Conservation (phyloP, 2,329 filamentous ascomycete species). For the Alternaria sp. region DNA sequence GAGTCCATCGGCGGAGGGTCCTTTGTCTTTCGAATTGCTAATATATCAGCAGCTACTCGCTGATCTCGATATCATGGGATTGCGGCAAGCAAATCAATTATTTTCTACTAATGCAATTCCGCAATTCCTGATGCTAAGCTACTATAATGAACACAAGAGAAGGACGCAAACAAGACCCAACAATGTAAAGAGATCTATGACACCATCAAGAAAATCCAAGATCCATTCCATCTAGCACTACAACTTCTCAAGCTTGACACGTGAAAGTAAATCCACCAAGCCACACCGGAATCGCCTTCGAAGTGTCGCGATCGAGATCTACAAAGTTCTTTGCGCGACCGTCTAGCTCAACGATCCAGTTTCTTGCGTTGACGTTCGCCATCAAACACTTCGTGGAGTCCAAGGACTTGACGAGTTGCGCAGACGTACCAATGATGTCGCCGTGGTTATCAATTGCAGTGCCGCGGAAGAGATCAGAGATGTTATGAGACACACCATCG, state of each 20-base stretch:
- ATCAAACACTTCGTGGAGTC: background rate
- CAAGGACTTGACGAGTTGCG: background rate
- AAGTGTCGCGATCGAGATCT: background rate
- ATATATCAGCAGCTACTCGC: constrained; percentile 22
- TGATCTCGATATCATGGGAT: constrained; percentile 21
- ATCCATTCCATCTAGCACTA: too few relatives aligned
- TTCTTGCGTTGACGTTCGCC: background rate
- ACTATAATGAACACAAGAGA: background rate
- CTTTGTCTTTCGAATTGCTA: constrained; percentile 16
- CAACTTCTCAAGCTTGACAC: too few relatives aligned
- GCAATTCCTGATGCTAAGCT: background rate
- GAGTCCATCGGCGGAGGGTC: constrained; percentile 13
- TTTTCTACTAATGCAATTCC: background rate
- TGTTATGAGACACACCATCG: background rate
- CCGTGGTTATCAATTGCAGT: background rate
- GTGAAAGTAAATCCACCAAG: background rate
- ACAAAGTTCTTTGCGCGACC: background rate
- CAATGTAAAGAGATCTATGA: background rate
- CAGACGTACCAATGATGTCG: background rate
- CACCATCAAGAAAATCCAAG: too few relatives aligned
- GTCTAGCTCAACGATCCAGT: background rate
- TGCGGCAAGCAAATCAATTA: background rate
- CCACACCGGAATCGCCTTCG: background rate
- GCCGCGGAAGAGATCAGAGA: background rate
- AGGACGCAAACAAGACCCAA: background rate